A percentile compares a stretch with the other conserved stretches of the same genome.
Evolutionary conservation across 2,329 filamentous ascomycete species (phyloP).

Genomic region (Fusarium sororula): DNA sequence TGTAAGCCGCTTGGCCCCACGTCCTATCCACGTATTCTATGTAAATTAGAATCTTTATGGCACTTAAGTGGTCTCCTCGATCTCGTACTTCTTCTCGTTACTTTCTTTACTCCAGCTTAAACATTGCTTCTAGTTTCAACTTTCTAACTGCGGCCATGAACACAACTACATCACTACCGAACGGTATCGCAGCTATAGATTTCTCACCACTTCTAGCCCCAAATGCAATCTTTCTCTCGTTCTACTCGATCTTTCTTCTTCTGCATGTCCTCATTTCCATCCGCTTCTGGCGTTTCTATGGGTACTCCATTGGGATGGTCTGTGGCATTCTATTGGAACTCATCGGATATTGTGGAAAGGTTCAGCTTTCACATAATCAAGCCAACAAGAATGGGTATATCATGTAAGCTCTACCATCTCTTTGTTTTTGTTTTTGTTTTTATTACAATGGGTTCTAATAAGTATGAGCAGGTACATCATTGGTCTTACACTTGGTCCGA

Average conservation of each 20-base stretch:
- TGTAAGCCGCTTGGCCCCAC: not conserved
- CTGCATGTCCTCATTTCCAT: not conserved
- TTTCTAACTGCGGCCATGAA: rapidly evolving
- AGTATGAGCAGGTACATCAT: not conserved
- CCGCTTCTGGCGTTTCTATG: not conserved
- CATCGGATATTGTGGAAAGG: not conserved
- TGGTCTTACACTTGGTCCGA: not conserved
- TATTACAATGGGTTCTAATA: not conserved
- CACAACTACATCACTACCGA: not conserved
- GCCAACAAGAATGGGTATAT: not conserved
- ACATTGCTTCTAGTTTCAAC: not conserved
- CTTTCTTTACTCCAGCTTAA: not conserved
- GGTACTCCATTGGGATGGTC: not conserved
- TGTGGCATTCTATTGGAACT: not conserved
- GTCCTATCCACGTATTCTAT: not conserved
- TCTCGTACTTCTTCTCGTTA: rapidly evolving
- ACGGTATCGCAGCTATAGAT: not conserved
- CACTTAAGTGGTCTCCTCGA: rapidly evolving
- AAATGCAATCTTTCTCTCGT: not conserved
- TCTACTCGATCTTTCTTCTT: not conserved
- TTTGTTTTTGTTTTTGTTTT: too few relatives aligned
- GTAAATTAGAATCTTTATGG: not conserved
- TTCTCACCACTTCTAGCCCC: not conserved
- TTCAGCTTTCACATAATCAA: not conserved
- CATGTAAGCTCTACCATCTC: not conserved